Evolutionary conservation across 2,329 filamentous ascomycete genomes (phyloP).

Genomic region (Colletotrichum tropicicola): DNA sequence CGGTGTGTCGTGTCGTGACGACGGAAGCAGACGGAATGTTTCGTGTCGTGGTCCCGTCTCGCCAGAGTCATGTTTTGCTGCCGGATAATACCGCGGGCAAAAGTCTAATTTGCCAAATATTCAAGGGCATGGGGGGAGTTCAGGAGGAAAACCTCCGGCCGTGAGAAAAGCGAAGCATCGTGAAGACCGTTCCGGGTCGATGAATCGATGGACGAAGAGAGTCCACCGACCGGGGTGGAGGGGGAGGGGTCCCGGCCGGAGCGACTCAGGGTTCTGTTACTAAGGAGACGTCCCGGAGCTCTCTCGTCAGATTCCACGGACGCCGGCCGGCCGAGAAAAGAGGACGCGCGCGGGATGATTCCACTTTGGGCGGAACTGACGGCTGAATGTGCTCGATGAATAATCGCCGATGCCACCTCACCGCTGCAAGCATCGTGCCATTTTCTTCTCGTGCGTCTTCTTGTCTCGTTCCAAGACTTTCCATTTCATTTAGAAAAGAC

Average conservation of each 20-base stretch:
- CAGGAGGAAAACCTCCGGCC: conserved; percentile 20
- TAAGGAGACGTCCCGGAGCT: neutral
- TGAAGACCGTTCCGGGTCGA: neutral
- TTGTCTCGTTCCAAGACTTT: neutral
- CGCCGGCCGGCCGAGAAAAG: neutral
- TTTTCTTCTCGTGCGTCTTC: neutral
- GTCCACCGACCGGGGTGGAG: neutral
- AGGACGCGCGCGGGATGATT: neutral
- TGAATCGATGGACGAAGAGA: neutral
- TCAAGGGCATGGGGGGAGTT: neutral
- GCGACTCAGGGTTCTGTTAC: neutral
- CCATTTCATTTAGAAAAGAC: neutral
- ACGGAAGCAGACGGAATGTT: conserved; percentile 2
- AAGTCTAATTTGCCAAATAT: neutral
- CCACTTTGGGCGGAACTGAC: neutral
- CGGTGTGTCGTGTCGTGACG: neutral
- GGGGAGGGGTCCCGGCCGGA: conserved; percentile 1
- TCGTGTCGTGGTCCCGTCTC: neutral
- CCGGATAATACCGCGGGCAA: conserved; percentile 15
- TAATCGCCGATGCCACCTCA: neutral
- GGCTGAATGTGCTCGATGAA: neutral
- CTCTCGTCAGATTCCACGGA: neutral
- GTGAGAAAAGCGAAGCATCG: conserved; percentile 8
- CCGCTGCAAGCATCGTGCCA: conserved; percentile 22
- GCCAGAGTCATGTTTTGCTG: neutral